phyloP scores from a whole-genome alignment of 78 protist species.

The Dictyostelium citrinum region DNA sequence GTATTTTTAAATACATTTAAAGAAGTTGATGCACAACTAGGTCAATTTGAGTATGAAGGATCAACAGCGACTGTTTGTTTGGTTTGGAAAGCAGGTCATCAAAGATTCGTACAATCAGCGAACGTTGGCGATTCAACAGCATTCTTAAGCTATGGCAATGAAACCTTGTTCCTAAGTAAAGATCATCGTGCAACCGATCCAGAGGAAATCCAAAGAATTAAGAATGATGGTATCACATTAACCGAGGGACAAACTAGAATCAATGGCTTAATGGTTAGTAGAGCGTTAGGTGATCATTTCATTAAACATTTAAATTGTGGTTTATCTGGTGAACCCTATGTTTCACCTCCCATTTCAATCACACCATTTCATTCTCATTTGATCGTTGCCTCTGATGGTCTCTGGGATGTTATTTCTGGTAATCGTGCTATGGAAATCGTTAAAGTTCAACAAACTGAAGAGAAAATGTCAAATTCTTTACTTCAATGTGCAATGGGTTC shows the following conservation, averaged over 20 bases:
- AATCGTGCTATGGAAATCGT: slow-evolving; percentile 81
- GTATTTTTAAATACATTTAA: slow-evolving; percentile 59
- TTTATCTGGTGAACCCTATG: slow-evolving; percentile 40
- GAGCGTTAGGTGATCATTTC: slow-evolving; percentile 84
- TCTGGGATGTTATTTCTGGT: slow-evolving; percentile 84
- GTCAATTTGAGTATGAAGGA: slow-evolving; percentile 77
- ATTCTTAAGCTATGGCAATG: slow-evolving; percentile 62
- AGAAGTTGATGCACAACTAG: slow-evolving; percentile 64
- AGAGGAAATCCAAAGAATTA: slow-evolving; percentile 68
- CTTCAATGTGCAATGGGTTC: slow-evolving; percentile 38
- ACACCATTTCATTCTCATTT: slow-evolving; percentile 71
- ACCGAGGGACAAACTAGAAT: slow-evolving; percentile 77
- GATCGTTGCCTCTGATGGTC: slow-evolving; percentile 83
- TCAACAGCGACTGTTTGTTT: slow-evolving; percentile 74
- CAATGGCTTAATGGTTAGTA: slow-evolving; percentile 79
- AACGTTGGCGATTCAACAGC: slow-evolving; percentile 86
- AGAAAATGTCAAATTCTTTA: slow-evolving; percentile 44
- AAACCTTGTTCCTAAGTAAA: slow-evolving; percentile 33
- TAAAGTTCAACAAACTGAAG: slow-evolving; percentile 32
- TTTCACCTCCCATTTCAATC: slow-evolving; percentile 68
- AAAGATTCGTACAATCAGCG: slow-evolving; percentile 79
- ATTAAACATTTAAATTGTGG: slow-evolving; percentile 77
- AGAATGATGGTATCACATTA: slow-evolving; percentile 54
- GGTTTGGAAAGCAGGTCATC: slow-evolving; percentile 72
- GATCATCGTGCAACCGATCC: slow-evolving; percentile 76